Percentiles rank a stretch among this genome's conserved stretches.
Evolutionary conservation across 495 filamentous ascomycete genomes (phyloP).

Genomic region (Peziza echinospora): DNA sequence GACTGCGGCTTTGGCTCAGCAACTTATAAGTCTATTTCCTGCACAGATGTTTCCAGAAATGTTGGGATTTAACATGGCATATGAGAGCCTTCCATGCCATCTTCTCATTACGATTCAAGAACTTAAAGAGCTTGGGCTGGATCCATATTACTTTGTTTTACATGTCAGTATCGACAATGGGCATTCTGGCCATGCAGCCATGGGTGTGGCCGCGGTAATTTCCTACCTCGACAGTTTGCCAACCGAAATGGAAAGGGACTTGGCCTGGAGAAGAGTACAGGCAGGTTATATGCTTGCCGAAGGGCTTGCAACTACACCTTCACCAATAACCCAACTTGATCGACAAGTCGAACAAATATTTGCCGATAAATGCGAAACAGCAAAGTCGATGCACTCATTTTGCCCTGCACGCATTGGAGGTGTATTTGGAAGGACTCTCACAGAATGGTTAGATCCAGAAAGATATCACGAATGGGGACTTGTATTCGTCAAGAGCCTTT

Average conservation of each 20-base stretch:
- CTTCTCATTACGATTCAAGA: conserved; percentile 25
- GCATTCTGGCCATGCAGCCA: conserved; percentile 28
- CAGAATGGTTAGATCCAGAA: conserved; percentile 22
- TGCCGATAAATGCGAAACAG: conserved; percentile 3
- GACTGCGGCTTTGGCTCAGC: conserved; percentile 27
- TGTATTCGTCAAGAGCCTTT: conserved; percentile 10
- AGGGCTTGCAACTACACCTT: conserved; percentile 16
- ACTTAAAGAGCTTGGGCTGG: conserved; percentile 24
- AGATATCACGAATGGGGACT: conserved; percentile 12
- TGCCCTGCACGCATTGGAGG: conserved; percentile 14
- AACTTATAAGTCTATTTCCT: conserved; percentile 27
- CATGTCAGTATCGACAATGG: conserved; percentile 32
- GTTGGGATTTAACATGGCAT: conserved; percentile 31
- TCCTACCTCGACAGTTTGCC: conserved; percentile 22
- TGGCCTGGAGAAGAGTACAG: conserved; percentile 28
- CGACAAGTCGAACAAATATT: conserved; percentile 9
- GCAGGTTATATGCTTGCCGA: conserved; percentile 26
- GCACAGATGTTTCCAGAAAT: conserved; percentile 31
- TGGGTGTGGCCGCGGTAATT: conserved; percentile 23
- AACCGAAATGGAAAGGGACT: conserved; percentile 14
- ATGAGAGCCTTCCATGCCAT: conserved; percentile 25
- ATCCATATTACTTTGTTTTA: conserved; percentile 29
- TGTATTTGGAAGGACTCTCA: conserved; percentile 9
- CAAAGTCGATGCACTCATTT: conserved; percentile 12
- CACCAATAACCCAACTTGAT: conserved; percentile 5